Base-by-base conservation (phyloP, 257 asterid species). In the Petrea volubilis region DNA sequence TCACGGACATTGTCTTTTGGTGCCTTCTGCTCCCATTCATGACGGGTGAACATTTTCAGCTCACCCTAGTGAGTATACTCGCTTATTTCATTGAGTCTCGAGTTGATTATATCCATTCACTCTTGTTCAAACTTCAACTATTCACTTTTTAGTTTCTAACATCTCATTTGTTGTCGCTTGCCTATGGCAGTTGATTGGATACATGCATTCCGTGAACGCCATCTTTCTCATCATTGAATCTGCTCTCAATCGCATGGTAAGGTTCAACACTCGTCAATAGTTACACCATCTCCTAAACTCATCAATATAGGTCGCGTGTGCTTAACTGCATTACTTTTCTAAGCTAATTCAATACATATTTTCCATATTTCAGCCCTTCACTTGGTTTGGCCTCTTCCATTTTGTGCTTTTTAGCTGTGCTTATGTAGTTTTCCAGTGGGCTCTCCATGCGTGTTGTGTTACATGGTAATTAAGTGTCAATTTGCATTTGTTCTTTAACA, bases 171-270 rank as follows among this genome's bases (percentile, higher is more conserved):
- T 43, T n/a, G n/a, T n/a, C n/a, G 60, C 58, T 12, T 5, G 1
- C 28, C 0, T 68, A 11, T 72, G 68, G 77, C 92, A 90, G 97
- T 76, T 93, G 77, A 84, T 93, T 21, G 96, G 85, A 56, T 73
- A 68, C 76, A 93, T 90, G 96, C 97, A 93, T 51, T 90, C 98
- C 44, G 88, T 88, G n/a, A 93, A 93, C 82, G 97, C 95, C 17
- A 70, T 90, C 41, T 83, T 93, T 53, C 98, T 93, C 70, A 74
- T 93, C 74, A 52, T 93, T 6, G 98, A 93, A 70, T 86, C 96
- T 44, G 85, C 85, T 65, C 80, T 89, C 77, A 91, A 86, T 80
- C 83, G 84, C 82, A 76, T 82, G 80, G 98, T 89, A 75, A 77
- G 90, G 55, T 41, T 34, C 74, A 28, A n/a, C 23, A 8, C 1